phyloP scores from a whole-genome alignment of 768 basidiomycete genomes.

The Serendipita sp. region DNA sequence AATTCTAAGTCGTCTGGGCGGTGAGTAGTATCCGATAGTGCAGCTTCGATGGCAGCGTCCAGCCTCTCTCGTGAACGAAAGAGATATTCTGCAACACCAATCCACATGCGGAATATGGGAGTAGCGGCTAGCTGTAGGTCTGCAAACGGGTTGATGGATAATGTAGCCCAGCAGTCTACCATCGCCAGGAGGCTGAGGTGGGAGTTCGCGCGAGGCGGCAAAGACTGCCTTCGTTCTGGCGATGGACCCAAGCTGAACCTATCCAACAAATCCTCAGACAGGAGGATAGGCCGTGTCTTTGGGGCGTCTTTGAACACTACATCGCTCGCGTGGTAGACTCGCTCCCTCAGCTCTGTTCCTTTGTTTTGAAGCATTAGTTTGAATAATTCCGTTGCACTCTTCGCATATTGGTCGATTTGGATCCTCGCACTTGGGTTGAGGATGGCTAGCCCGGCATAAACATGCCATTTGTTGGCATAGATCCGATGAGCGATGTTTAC shows the following conservation, averaged over 20 bases:
- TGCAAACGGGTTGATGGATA: slow-evolving; percentile 73
- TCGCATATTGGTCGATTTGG: slow-evolving; percentile 86
- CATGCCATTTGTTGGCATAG: slow-evolving; percentile 96
- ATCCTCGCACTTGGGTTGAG: slow-evolving; percentile 77
- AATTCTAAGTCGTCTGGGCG: slow-evolving; percentile 88
- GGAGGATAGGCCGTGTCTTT: slow-evolving; percentile 46
- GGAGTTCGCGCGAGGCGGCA: slow-evolving; percentile 45
- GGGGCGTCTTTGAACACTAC: slow-evolving; percentile 49
- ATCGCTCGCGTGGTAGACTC: slow-evolving; percentile 58
- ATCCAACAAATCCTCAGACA: slow-evolving; percentile 74
- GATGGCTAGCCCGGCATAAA: slow-evolving; percentile 96
- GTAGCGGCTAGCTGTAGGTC: slow-evolving; percentile 90
- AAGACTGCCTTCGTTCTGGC: slow-evolving; percentile 12
- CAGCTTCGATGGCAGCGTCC: slow-evolving; percentile 54
- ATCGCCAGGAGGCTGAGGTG: slow-evolving; percentile 90
- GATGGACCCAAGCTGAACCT: slow-evolving; percentile 60
- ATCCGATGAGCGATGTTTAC: slow-evolving; percentile 94
- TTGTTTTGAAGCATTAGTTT: slow-evolving; percentile 76
- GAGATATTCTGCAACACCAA: slow-evolving; percentile 91
- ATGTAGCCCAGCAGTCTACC: slow-evolving; percentile 93
- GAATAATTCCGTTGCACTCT: slow-evolving; percentile 74
- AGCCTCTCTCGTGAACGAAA: slow-evolving; percentile 56
- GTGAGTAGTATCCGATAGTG: slow-evolving; percentile 59
- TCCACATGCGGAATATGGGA: slow-evolving; percentile 89
- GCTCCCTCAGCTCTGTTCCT: slow-evolving; percentile 37